Evolutionary conservation across 2,329 filamentous ascomycete genomes (phyloP).

Genomic region (Calonectria naviculata): DNA sequence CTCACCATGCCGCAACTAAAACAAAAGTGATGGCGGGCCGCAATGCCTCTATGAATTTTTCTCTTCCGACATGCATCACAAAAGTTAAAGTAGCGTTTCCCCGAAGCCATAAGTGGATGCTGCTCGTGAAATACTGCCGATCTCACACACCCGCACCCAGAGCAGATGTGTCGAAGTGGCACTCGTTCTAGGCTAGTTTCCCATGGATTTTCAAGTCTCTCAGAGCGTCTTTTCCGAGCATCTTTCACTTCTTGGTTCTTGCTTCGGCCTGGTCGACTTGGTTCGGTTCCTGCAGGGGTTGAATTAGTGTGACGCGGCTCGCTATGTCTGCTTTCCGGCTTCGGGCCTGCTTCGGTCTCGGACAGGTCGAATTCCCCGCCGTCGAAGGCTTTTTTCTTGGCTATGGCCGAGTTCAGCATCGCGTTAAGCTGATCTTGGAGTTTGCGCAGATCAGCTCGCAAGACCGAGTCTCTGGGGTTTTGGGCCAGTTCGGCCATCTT

Average conservation of each 20-base stretch:
- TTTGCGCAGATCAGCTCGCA: constrained; percentile 38
- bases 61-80: constrained; percentile 48
- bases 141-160: constrained; percentile 48
- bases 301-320: not conserved
- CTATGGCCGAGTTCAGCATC: constrained; percentile 41
- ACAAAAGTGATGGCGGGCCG: constrained; percentile 52
- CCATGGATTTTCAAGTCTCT: constrained; percentile 5
- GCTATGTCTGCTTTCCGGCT: not conserved
- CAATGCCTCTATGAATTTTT: constrained; percentile 34
- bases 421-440: constrained; percentile 45
- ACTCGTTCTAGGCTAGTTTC: constrained; percentile 32
- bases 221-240: not conserved
- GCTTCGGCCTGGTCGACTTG: not conserved
- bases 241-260: not conserved
- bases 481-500: constrained; percentile 38
- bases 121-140: constrained; percentile 48
- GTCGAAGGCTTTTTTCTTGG: constrained; percentile 7
- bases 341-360: not conserved
- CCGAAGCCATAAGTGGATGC: constrained; percentile 40
- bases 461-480: constrained; percentile 30
- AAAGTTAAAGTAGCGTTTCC: constrained; percentile 45
- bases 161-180: constrained; percentile 47
- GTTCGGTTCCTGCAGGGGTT: too few relatives aligned
- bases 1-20: constrained; percentile 53
- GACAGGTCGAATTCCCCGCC: not conserved